A percentile compares a stretch with the other conserved stretches of the same genome.
phyloP scores from a whole-genome alignment of 768 basidiomycete species.

The Termitomyces bulborhizus region DNA sequence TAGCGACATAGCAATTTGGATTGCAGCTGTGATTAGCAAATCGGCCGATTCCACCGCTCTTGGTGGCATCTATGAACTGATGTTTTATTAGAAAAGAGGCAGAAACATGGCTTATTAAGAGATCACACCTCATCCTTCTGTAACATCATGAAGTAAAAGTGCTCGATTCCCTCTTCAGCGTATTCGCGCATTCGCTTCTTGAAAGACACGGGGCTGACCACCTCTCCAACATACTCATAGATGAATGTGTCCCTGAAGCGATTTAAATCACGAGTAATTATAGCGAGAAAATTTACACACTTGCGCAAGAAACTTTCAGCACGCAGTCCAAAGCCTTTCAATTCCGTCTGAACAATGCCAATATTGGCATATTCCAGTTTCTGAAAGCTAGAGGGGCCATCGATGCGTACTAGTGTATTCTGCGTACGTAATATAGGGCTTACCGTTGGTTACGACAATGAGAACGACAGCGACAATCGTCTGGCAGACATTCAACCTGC shows the following conservation, averaged over 20 bases:
- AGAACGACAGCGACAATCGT: slow-evolving; percentile 77
- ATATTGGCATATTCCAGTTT: slow-evolving; percentile 79
- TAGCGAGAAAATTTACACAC: slow-evolving; percentile 33
- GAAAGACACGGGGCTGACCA: slow-evolving; percentile 82
- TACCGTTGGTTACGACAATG: slow-evolving; percentile 94
- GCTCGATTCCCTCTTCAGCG: slow-evolving; percentile 85
- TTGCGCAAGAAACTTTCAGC: slow-evolving; percentile 61
- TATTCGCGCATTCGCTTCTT: slow-evolving; percentile 93
- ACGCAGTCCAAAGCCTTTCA: slow-evolving; percentile 92
- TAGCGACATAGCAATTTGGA: slow-evolving; percentile 96
- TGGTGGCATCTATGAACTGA: slow-evolving; percentile 94
- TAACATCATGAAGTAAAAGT: slow-evolving; percentile 99
- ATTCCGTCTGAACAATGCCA: slow-evolving; percentile 88
- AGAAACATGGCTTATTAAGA: neutral
- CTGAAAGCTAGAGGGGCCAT: slow-evolving; percentile 61
- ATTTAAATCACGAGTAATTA: slow-evolving; percentile 1
- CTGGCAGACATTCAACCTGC: slow-evolving; percentile 91
- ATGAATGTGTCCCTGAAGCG: slow-evolving; percentile 77
- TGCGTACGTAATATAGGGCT: slow-evolving; percentile 19
- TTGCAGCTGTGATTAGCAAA: slow-evolving; percentile 98
- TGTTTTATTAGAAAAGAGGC: neutral
- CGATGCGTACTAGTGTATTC: neutral
- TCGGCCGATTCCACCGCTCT: slow-evolving; percentile 91
- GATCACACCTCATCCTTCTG: slow-evolving; percentile 88
- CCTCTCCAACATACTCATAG: slow-evolving; percentile 97